Base-by-base conservation (phyloP, 305 asterid genomes). In the Andrographis paniculata region DNA sequence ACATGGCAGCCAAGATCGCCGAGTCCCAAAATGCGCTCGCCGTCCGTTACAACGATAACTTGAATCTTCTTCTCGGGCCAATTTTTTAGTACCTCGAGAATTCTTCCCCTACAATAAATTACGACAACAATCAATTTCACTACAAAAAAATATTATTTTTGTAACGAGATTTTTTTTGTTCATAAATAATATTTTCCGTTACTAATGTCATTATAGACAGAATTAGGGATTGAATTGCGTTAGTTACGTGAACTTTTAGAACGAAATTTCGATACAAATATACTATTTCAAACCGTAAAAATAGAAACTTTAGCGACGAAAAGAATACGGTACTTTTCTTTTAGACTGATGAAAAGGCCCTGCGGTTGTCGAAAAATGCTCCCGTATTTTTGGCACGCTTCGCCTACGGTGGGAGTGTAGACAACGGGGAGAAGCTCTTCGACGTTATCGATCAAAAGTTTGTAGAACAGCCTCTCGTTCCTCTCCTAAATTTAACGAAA, bases 1-100 rank as follows among this genome's bases (percentile, higher is more conserved):
- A 80, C 99, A 89, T 91, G 99, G 70, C 99, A 92, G 63, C 99
- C 99, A 66, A 92, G 95, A 65, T 92, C 99, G 33, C 99, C 99
- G 24, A 92, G 97, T 42, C 99, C 99, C 76, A 92, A 74, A 67
- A 92, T 92, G 46, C 99, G 70, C 55, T 92, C 99, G 42, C 99
- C 99, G 5, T 92, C 99, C 19, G 99, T 92, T 58, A 92, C 94
- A 45, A 87, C 96, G 37, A 92, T 84, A 52, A 92, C 99, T 68
- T 92, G 99, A 71, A 91, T 79, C 62, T 78, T 83, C 76, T 81
- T 81, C 77, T 92, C 81, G 0, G 99, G 99, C 99, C 99, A 92
- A 61, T 92, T 92, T 64, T 70, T 87, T 71, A 92, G 47, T 6
- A 92, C 99, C 74, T 92, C 96, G 0, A 75, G 94, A 76, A 87